phyloP scores from a whole-genome alignment of 169 alveolate species.

The Cryptosporidium viatorum region DNA sequence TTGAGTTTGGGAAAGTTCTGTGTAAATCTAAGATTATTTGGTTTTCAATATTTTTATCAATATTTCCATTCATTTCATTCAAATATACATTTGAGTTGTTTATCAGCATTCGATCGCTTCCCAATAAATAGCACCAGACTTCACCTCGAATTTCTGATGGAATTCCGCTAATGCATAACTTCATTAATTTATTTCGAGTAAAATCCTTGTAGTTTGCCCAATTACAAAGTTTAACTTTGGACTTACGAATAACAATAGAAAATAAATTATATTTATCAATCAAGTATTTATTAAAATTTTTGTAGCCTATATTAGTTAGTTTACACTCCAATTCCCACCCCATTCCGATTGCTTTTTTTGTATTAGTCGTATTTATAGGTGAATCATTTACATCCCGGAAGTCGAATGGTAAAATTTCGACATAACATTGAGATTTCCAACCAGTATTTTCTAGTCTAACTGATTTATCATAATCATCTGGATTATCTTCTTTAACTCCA shows the following conservation, averaged over 20 bases:
- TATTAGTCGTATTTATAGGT: neutral
- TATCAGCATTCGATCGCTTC: slow-evolving; percentile 32
- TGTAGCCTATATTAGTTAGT: neutral
- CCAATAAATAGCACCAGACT: slow-evolving; percentile 61
- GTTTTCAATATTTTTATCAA: slow-evolving; percentile 25
- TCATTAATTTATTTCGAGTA: slow-evolving; percentile 13
- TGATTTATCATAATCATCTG: slow-evolving; percentile 10
- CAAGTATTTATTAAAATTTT: neutral
- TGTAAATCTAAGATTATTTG: slow-evolving; percentile 59
- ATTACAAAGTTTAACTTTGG: neutral
- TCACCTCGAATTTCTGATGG: slow-evolving; percentile 56
- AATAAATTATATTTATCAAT: neutral
- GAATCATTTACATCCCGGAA: slow-evolving; percentile 7
- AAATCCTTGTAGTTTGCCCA: slow-evolving; percentile 47
- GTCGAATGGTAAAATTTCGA: slow-evolving; percentile 32
- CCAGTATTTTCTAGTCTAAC: neutral
- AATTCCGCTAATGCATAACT: slow-evolving; percentile 40
- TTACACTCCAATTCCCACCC: neutral
- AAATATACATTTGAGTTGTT: slow-evolving; percentile 1
- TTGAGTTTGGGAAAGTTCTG: slow-evolving; percentile 56
- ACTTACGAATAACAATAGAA: neutral
- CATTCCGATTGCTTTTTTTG: slow-evolving; percentile 3
- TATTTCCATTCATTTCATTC: neutral
- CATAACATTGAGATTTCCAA: slow-evolving; percentile 4
- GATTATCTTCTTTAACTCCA: neutral